A percentile compares a stretch with the other conserved stretches of the same genome.
Conservation (phyloP, 2,329 filamentous ascomycete species). For the Cladosporium austrohemisphaericum region DNA sequence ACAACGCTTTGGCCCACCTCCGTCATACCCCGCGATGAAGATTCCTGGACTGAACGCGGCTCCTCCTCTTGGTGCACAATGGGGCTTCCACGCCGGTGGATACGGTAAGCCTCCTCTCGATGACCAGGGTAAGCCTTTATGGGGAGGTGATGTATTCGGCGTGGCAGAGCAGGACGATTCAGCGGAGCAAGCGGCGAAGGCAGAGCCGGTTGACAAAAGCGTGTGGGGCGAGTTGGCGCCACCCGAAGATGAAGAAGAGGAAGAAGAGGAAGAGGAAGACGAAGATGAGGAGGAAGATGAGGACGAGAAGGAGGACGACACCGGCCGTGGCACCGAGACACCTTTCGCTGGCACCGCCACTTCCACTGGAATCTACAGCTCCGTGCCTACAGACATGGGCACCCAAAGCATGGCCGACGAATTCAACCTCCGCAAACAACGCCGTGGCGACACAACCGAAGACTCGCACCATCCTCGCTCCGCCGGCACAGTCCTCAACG, state of each 20-base stretch:
- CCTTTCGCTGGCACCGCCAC: conserved; percentile 68
- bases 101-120: conserved; percentile 96
- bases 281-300: conserved; percentile 66
- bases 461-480: conserved; percentile 69
- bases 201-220: conserved; percentile 76
- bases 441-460: conserved; percentile 83
- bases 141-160: conserved; percentile 92
- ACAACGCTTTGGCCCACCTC: conserved; percentile 87
- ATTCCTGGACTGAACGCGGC: conserved; percentile 93
- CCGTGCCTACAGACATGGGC: conserved; percentile 74
- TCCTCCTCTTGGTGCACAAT: conserved; percentile 79
- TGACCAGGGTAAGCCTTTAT: conserved; percentile 85
- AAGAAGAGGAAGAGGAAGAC: conserved; percentile 55
- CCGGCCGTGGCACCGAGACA: conserved; percentile 65
- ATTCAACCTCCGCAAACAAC: conserved; percentile 85
- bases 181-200: conserved; percentile 46
- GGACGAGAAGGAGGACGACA: conserved; percentile 63
- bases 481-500: conserved; percentile 85
- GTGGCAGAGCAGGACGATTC: conserved; percentile 42
- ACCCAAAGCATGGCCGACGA: conserved; percentile 77
- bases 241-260: conserved; percentile 69
- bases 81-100: conserved; percentile 93
- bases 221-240: conserved; percentile 91
- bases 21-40: conserved; percentile 91
- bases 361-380: conserved; percentile 74